Base-by-base conservation (phyloP, 257 asterid species). In the Solanum appendiculatum region DNA sequence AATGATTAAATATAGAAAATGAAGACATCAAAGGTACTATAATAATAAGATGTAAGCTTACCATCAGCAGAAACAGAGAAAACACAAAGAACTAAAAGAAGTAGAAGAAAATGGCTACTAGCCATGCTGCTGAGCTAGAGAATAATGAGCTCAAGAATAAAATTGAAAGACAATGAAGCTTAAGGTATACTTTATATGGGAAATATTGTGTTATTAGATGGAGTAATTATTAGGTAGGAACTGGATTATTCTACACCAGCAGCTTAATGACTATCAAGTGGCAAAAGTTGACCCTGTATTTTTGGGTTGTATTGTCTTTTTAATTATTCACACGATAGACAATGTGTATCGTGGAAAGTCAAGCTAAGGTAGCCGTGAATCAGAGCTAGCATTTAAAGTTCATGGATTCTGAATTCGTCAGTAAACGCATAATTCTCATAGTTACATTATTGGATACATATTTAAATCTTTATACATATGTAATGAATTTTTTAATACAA, bases 11-110 rank as follows among this genome's bases (percentile, higher is more conserved):
- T 74, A 36, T 4, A 21, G 33, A 23, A 74, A 23, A 74, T 2
- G 21, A 39, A 74, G 31, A 73, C 27, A 66, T 25, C 16, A 33
- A 69, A 69, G 42, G 13, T 31, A 16, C 16, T 29, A 68, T 29
- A 60, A 16, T 36, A 14, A 36, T 37, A 75, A 31, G 51, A 7
- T 77, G 12, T 2, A 18, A 31, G 56, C 60, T 80, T 90, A 90
- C 92, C 86, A 27, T 81, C 86, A 42, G 91, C 88, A 11, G 87
- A 80, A 70, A 86, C 88, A 16, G 87, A 88, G 89, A 88, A 68
- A 86, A 88, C 36, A 72, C 82, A 85, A 60, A 90, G 48, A 86
- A 29, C 16, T 64, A 73, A 84, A 56, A 87, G 15, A 63, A 85
- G 82, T 9, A 81, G 60, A 16, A 51, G 72, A 54, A 80, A 37